Evolutionary conservation across 768 basidiomycete genomes (phyloP), one percentile per base, ranked within the genome.

Genomic region (Auricularia heimuer): DNA sequence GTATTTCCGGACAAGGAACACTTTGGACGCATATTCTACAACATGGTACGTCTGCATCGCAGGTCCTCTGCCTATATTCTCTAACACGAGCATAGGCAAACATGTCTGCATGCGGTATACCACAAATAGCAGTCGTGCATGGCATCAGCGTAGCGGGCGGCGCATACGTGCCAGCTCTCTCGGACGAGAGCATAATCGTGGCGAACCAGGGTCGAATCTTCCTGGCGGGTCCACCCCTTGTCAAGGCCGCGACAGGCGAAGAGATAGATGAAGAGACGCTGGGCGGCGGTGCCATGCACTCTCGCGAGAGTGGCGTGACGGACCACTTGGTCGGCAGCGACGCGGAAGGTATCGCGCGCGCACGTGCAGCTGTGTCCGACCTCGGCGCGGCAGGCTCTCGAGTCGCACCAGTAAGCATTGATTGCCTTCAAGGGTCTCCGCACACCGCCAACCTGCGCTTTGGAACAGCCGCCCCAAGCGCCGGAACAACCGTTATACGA

Each of bases 1-100:
- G 86, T 95, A 12, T 96, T 96, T 74, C 94, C 94, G 4, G 94
- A 97, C 78, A 91, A 87, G 73, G 89, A 96, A 68, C 93, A 98
- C 73, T 98, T 98, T 70, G 94, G 94, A 3, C 84, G 94, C 4
- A 96, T 97, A 71, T 98, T 98, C 77, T 97, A 94, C 74, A 97
- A 98, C 71, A 96, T 96, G 93, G 94, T 89, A 65, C 60, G 79
- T 44, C 12, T 16, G 6, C 14, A 3, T 54, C 45, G n/a, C 21
- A 18, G 14, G 29, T 16, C 58, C n/a, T 4, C 3, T 21, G 42
- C 0, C n/a, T 54, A 21, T n/a, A 7, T 61, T 39, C 10, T 54
- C 34, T 60, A 45, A 33, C n/a, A 4, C 10, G 4, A 18, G 60
- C 54, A 18, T 70, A 92, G 90, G 90, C 91, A 4, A 92, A 93